Base-by-base conservation (phyloP, 805 yeast species). In the Candida tallmaniae region DNA sequence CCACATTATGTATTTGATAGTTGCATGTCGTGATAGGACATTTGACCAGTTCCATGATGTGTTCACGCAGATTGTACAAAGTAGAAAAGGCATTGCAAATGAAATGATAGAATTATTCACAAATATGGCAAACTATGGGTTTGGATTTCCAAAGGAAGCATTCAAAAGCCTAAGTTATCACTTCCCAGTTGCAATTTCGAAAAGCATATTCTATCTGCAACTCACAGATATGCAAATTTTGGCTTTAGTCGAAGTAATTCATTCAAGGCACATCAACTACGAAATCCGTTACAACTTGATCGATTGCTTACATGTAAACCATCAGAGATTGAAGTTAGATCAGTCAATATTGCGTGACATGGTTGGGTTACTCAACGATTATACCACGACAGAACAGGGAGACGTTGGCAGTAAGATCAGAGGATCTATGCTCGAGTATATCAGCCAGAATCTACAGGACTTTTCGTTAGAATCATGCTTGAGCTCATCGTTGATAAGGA, bases 361-460 rank as follows among this genome's bases (percentile, higher is more conserved):
- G 20, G 27, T 70, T 1, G 44, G 41, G 2, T 71, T 75, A 22
- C 55, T 90, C 10, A 80, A 81, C 41, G 96, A 89, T 47, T 87
- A 88, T 52, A 76, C 95, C 0, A 60, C 73, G 2, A 83, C 90
- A 0, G 75, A 76, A 18, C 83, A 85, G 49, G 97, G 97, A 7
- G 97, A 89, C 59, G 89, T 88, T n/a, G 97, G 97, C 2, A 75
- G 85, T 30, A 72, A 77, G 46, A 73, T 87, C 1, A 62, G 97
- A 30, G 42, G 51, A 1, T 68, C 80, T 0, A 63, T 80, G 1
- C 51, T 83, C 2, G 23, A 45, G 5, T 47, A 77, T 2, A 52
- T 80, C 0, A 33, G 41, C 0, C 27, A 44, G 1, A 65, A 70
- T 41, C 24, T 47, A 3, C 31, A 32, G 5, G 17, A 20, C 9